Conservation (phyloP, 768 basidiomycete species). For the Gloeostereum incarnatum region DNA sequence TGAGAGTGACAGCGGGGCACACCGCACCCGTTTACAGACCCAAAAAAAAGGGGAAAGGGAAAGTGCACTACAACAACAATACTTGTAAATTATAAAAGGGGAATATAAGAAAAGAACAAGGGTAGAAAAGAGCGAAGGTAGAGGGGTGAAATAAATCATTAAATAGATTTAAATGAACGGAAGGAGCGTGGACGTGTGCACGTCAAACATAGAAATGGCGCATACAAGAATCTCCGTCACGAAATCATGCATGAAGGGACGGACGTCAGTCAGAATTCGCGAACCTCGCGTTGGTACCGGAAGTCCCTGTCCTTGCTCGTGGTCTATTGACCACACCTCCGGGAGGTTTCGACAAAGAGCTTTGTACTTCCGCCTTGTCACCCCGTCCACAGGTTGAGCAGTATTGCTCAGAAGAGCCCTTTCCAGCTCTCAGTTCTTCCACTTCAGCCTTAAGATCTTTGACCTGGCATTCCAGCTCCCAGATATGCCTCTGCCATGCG, state of each 20-base stretch:
- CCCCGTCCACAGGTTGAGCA: slow-evolving; percentile 61
- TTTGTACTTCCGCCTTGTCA: slow-evolving; percentile 6
- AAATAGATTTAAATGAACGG: slow-evolving; percentile 8
- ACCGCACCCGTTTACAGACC: slow-evolving; percentile 2
- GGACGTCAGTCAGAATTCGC: slow-evolving; percentile 35
- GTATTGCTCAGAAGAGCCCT: slow-evolving; percentile 23
- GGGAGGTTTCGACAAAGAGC: slow-evolving; percentile 1
- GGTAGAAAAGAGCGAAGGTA: too few species aligned
- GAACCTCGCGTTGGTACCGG: slow-evolving; percentile 48
- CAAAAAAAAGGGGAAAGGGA: slow-evolving; percentile 14
- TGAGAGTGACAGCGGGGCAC: neutral
- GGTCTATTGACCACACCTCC: slow-evolving; percentile 50
- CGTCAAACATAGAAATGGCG: too few species aligned
- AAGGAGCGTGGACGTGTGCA: slow-evolving; percentile 5
- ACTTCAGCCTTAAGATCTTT: slow-evolving; percentile 64
- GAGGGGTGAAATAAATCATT: slow-evolving; percentile 7
- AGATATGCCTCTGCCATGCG: slow-evolving; percentile 64
- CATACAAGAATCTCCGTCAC: slow-evolving; percentile 1
- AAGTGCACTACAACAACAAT: slow-evolving; percentile 14
- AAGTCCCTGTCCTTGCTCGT: slow-evolving; percentile 56
- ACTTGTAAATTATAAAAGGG: neutral
- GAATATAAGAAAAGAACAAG: slow-evolving; percentile 8
- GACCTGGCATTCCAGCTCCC: slow-evolving; percentile 70
- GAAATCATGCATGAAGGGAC: slow-evolving; percentile 10
- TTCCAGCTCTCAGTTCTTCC: slow-evolving; percentile 36